Conservation (phyloP, 495 filamentous ascomycete genomes). For the Cercophora sp. region DNA sequence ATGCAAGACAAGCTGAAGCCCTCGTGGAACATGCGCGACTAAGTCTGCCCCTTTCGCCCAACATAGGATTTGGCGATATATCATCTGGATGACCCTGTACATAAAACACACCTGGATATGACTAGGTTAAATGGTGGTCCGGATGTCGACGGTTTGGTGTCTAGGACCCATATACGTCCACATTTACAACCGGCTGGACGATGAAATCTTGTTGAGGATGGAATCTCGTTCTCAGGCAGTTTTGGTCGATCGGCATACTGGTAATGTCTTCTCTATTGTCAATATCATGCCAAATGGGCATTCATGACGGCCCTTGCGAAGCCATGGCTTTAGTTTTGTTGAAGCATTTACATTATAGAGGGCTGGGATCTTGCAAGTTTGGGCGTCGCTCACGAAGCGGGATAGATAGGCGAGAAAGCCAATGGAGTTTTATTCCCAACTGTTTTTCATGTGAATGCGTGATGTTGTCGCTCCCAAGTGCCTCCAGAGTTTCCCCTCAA, state of each 20-base stretch:
- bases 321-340: neutral
- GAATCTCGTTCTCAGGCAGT: too few relatives aligned
- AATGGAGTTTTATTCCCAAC: too few relatives aligned
- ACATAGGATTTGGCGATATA: too few relatives aligned
- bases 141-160: neutral
- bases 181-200: neutral
- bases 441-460: too few relatives aligned
- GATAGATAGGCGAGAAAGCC: neutral
- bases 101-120: conserved; percentile 2
- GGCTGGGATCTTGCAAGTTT: neutral
- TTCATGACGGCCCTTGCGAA: neutral
- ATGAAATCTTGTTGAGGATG: neutral
- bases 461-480: too few relatives aligned
- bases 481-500: too few relatives aligned
- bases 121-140: too few relatives aligned
- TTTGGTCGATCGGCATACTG: conserved; percentile 7
- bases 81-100: conserved; percentile 8
- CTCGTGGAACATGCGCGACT: conserved; percentile 63
- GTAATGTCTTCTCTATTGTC: conserved; percentile 14
- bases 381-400: neutral
- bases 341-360: neutral
- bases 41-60: too few relatives aligned
- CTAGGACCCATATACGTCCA: neutral
- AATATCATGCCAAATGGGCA: neutral
- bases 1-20: conserved; percentile 69